A percentile compares a stretch with the other conserved stretches of the same genome.
phyloP scores from a whole-genome alignment of 306 rosid genomes.

The Corylus avellana region DNA sequence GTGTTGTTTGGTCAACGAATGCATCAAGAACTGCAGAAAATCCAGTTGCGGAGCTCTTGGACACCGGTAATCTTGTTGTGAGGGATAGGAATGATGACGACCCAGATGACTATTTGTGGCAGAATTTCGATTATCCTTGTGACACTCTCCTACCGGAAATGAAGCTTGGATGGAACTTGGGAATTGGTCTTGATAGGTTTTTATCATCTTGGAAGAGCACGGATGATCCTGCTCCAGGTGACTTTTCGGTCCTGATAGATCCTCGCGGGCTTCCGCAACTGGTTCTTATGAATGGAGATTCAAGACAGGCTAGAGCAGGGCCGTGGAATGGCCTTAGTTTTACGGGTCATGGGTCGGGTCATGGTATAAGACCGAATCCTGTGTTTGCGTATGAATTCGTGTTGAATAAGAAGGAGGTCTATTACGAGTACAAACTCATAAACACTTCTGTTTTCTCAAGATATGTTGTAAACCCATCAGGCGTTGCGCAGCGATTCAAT shows the following conservation, averaged over 20 bases:
- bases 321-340: background rate
- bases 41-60: background rate
- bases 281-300: background rate
- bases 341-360: constrained; percentile 2
- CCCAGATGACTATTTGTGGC: background rate
- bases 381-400: constrained; percentile 6
- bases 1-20: background rate
- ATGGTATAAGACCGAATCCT: constrained; percentile 11
- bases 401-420: constrained; percentile 20
- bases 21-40: background rate
- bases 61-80: background rate
- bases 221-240: background rate
- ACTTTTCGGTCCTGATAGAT: background rate
- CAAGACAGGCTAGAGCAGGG: background rate
- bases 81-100: background rate
- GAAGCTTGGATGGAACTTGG: background rate
- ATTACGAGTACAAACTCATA: background rate
- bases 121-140: constrained; percentile 1
- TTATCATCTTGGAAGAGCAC: background rate
- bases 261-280: background rate
- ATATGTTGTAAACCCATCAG: constrained; percentile 1
- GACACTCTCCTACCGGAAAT: background rate
- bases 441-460: constrained; percentile 16
- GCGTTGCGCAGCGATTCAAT: constrained; percentile 17
- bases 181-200: background rate